Evolutionary conservation across 345 rosid genomes (phyloP).

Genomic region (Noccaea bulbosa): DNA sequence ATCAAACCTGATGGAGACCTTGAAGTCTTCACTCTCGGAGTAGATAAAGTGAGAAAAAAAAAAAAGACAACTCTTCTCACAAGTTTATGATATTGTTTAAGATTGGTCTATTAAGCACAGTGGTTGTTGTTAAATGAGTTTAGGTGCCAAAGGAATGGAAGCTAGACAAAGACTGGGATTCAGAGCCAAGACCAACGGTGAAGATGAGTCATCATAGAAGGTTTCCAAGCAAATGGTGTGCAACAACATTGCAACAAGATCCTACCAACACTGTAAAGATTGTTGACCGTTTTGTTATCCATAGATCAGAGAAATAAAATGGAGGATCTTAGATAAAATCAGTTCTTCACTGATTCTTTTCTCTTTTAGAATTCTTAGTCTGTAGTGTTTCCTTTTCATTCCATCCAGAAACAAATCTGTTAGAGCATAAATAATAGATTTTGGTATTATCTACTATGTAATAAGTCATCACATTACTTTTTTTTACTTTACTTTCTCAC

Average conservation of each 20-base stretch:
- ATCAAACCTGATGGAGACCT: conserved; percentile 77
- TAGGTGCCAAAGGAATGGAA: conserved; percentile 92
- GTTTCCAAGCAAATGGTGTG: conserved; percentile 87
- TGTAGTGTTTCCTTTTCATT: neutral
- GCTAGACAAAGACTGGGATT: conserved; percentile 77
- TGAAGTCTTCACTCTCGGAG: conserved; percentile 87
- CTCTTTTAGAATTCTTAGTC: neutral
- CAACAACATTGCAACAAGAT: conserved; percentile 57
- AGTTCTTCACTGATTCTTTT: conserved; percentile 45
- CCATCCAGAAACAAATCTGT: neutral
- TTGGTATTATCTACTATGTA: no score
- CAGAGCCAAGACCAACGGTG: conserved; percentile 53
- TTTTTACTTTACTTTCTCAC: neutral
- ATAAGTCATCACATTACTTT: no score
- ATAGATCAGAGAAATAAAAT: conserved; percentile 41
- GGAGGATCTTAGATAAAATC: conserved; percentile 42
- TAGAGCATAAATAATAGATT: neutral
- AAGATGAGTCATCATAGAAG: conserved; percentile 64
- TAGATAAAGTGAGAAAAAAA: conserved; percentile 69
- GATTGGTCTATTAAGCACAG: neutral
- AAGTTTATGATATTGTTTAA: neutral
- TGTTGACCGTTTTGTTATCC: conserved; percentile 67
- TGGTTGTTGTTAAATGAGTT: conserved; percentile 19
- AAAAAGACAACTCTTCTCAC: neutral
- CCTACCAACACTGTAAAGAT: conserved; percentile 70